Evolutionary conservation across 2,329 filamentous ascomycete species (phyloP).

Genomic region (Curvularia lunata): DNA sequence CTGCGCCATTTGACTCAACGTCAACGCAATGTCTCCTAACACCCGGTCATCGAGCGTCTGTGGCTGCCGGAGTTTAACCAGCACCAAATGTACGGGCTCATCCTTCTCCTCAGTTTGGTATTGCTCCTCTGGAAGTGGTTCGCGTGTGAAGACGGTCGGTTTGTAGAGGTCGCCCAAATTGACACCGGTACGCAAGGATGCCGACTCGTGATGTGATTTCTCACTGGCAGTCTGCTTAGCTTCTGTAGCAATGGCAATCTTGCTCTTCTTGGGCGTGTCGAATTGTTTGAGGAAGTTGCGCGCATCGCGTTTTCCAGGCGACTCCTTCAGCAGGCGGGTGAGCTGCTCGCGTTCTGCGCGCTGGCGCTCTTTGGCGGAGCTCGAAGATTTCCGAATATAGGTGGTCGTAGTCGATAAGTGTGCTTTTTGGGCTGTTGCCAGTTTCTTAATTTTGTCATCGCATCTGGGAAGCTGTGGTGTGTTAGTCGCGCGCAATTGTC

Average conservation of each 20-base stretch:
- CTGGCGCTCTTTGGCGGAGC: constrained; percentile 45
- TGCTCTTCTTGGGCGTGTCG: constrained; percentile 50
- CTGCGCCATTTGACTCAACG: constrained; percentile 79
- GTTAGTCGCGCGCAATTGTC: constrained; percentile 19
- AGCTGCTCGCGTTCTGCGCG: constrained; percentile 47
- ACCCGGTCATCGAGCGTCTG: constrained; percentile 72
- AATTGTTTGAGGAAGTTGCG: constrained; percentile 91
- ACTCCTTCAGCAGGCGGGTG: constrained; percentile 73
- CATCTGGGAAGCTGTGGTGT: constrained; percentile 24
- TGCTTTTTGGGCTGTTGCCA: constrained; percentile 8
- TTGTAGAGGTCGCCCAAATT: constrained; percentile 68
- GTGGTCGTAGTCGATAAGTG: constrained; percentile 22
- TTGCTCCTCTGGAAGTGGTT: constrained; percentile 51
- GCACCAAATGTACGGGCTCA: constrained; percentile 73
- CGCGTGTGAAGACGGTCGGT: constrained; percentile 64
- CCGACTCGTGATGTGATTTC: constrained; percentile 39
- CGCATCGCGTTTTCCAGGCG: constrained; percentile 90
- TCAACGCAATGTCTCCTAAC: constrained; percentile 78
- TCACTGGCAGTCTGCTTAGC: constrained; percentile 26
- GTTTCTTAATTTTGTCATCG: constrained; percentile 27
- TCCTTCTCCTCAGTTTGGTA: constrained; percentile 28
- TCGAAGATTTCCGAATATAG: constrained; percentile 31
- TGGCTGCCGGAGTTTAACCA: constrained; percentile 82
- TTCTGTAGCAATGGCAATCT: constrained; percentile 14
- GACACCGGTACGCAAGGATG: constrained; percentile 57